A percentile compares a stretch with the other conserved stretches of the same genome.
Conservation (phyloP, 495 filamentous ascomycete species). For the Diplogelasinospora grovesii region DNA sequence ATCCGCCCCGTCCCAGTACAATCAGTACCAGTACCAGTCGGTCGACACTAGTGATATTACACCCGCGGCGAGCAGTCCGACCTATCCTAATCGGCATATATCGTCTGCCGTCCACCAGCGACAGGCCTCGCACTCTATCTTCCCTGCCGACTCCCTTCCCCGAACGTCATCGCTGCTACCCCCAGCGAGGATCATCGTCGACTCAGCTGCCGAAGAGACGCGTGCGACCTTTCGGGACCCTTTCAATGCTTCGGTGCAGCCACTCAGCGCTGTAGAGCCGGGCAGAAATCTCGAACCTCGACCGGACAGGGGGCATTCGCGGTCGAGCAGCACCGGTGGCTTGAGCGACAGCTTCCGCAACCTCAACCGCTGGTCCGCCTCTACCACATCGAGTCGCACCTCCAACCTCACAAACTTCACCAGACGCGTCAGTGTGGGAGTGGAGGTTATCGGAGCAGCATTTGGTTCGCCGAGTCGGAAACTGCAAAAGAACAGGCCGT, state of each 20-base stretch:
- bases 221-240: slow-evolving; percentile 19
- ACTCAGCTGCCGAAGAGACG: slow-evolving; percentile 9
- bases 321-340: slow-evolving; percentile 36
- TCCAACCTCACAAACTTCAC: slow-evolving; percentile 53
- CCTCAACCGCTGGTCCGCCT: slow-evolving; percentile 78
- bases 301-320: slow-evolving; percentile 31
- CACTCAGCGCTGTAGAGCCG: slow-evolving; percentile 13
- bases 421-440: slow-evolving; percentile 45
- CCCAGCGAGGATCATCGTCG: slow-evolving; percentile 22
- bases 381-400: slow-evolving; percentile 61
- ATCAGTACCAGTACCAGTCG: slow-evolving; percentile 7
- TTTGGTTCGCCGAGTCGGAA: slow-evolving; percentile 20
- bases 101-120: slow-evolving; percentile 5
- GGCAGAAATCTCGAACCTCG: slow-evolving; percentile 19
- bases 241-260: slow-evolving; percentile 25
- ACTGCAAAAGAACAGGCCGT: slow-evolving; percentile 22
- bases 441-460: slow-evolving; percentile 26
- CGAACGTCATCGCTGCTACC: slow-evolving; percentile 32
- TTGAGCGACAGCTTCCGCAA: slow-evolving; percentile 62
- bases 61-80: slow-evolving; percentile 5
- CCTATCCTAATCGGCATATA: slow-evolving; percentile 5
- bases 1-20: no score
- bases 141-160: slow-evolving; percentile 19
- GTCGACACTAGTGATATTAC: slow-evolving; percentile 7
- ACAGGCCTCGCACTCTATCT: slow-evolving; percentile 12